Evolutionary conservation across 352 stramenopile genomes (phyloP).

Genomic region (Pythium dissotocum): DNA sequence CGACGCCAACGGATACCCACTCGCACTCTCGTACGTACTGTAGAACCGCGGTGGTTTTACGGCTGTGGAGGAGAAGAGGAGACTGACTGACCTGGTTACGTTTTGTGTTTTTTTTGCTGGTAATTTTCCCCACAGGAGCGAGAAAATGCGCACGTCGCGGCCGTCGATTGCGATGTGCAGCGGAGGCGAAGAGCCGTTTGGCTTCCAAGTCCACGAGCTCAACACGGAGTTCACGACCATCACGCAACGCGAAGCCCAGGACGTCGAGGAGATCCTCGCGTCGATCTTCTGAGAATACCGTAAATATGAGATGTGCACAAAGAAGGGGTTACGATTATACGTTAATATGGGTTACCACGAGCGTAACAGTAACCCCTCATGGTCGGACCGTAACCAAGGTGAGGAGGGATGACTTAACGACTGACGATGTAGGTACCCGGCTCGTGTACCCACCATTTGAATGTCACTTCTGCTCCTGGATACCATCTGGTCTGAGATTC

Average conservation of each 20-base stretch:
- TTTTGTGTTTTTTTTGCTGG: background rate
- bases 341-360: no score
- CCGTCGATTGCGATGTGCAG: slow-evolving; percentile 39
- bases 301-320: background rate
- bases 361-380: background rate
- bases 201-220: slow-evolving; percentile 34
- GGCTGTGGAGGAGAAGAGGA: background rate
- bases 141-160: slow-evolving; percentile 52
- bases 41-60: background rate
- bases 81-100: background rate
- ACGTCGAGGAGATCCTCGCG: slow-evolving; percentile 21
- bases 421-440: background rate
- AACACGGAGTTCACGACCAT: slow-evolving; percentile 23
- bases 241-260: slow-evolving; percentile 16
- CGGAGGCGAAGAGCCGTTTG: slow-evolving; percentile 27
- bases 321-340: background rate
- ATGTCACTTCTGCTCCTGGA: slow-evolving; percentile 13
- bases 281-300: slow-evolving; percentile 27
- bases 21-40: slow-evolving; percentile 32
- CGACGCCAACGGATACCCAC: slow-evolving; percentile 16
- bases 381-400: background rate
- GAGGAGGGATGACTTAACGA: slow-evolving; percentile 8
- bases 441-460: background rate
- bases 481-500: slow-evolving; percentile 10
- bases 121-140: slow-evolving; percentile 29